These are phyloP conservation scores for Candolleomyces eurysporus DNA, from an alignment of 768 basidiomycete genomes.

Conservation along the genomic window DNA sequence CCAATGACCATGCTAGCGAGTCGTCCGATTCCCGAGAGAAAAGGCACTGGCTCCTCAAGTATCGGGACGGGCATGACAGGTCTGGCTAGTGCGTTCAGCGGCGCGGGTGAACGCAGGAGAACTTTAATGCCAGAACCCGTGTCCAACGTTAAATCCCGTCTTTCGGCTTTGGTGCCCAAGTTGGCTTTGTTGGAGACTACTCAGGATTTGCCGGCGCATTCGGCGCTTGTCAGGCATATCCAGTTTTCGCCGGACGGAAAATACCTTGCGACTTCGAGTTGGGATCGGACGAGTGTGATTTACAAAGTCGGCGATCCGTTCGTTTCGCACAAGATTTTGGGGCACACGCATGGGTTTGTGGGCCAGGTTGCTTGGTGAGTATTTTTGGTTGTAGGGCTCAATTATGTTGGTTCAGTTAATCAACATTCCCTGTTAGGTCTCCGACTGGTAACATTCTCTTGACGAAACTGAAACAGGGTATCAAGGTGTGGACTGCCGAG, in stretches of 20 bases:
- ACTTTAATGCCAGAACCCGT: conserved; percentile 4
- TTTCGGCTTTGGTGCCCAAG: conserved; percentile 54
- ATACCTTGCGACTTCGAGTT: conserved; percentile 73
- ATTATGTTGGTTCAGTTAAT: neutral
- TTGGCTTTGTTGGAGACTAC: conserved; percentile 52
- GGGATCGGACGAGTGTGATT: conserved; percentile 69
- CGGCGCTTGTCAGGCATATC: conserved; percentile 66
- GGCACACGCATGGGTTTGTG: conserved; percentile 70
- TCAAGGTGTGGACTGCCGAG: too few species aligned
- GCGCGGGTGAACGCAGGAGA: neutral
- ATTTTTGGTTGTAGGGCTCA: neutral
- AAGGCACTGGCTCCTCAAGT: conserved; percentile 11
- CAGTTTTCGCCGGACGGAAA: conserved; percentile 78
- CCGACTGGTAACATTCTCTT: conserved; percentile 60
- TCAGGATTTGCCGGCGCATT: conserved; percentile 62
- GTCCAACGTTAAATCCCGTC: conserved; percentile 36
- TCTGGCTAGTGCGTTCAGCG: neutral
- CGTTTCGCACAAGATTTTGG: conserved; percentile 58
- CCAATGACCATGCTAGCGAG: neutral
- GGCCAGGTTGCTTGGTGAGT: conserved; percentile 72
- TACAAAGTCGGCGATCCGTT: conserved; percentile 63
- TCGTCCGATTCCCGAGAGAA: conserved; percentile 1
- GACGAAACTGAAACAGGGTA: conserved; percentile 41
- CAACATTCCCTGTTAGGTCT: conserved; percentile 41
- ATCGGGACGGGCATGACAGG: neutral